Base-by-base conservation (phyloP, 2,329 filamentous ascomycete genomes). In the Helotiales sp. region DNA sequence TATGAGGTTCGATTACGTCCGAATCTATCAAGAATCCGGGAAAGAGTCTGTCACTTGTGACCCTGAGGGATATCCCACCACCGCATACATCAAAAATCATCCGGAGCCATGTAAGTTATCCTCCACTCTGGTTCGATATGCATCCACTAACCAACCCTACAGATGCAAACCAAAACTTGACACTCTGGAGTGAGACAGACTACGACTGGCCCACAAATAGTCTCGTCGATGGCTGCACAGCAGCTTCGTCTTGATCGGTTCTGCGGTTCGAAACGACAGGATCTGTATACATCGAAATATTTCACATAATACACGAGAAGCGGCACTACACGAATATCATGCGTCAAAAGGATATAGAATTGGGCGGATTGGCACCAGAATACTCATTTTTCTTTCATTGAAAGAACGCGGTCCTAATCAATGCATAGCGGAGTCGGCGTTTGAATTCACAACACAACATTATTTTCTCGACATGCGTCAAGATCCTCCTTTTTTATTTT, bases 1-100 rank as follows among this genome's bases (percentile, higher is more conserved):
- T 2, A 87, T 89, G 80, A 78, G 85, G 2, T 76, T 90, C 57
- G 87, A 90, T 71, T 89, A 89, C 69, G 78, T 90, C 54, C 82
- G 87, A 13, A 87, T 90, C 51, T 90, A 89, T 67, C 86, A 89
- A 70, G 82, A 86, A 60, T 78, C 80, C 13, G 79, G 82, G 52
- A 75, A 78, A 12, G 76, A 80, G 65, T 78, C 78, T 36, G 67
- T 88, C 50, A 88, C 86, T 15, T 90, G 87, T 70, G 87, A 90
- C 72, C 87, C 87, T 2, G 76, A 77, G 0, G 86, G 82, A 0
- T 90, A 85, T 67, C 80, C 81, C 55, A 90, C 87, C 0, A 90
- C 87, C 0, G 68, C 78, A 1, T 90, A 90, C 70, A 90, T 90
- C 69, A 74, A 75, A 49, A 73, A 79, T 1, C 87, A 90, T 66